These are phyloP conservation scores for Scutellaria galericulata DNA, from an alignment of 257 asterid species.

Conservation along the genomic window DNA sequence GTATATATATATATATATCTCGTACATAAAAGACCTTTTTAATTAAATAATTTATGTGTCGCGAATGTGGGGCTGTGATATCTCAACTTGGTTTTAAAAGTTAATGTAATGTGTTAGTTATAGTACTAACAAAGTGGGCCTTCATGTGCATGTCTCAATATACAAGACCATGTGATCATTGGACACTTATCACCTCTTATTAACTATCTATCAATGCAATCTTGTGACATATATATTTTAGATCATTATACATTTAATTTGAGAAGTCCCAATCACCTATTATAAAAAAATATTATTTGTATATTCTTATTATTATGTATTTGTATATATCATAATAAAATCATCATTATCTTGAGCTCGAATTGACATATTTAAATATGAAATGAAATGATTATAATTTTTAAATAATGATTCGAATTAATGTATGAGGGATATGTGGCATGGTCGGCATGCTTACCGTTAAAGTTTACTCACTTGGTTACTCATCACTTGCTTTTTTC, in stretches of 20 bases:
- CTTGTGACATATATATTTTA: slow-evolving; percentile 23
- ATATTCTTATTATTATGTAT: not conserved
- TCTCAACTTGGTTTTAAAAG: slow-evolving; percentile 48
- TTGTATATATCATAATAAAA: too few species aligned
- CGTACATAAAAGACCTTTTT: slow-evolving; percentile 17
- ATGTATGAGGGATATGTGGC: too few species aligned
- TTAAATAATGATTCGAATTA: too few species aligned
- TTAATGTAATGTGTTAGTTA: slow-evolving; percentile 45
- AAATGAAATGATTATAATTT: too few species aligned
- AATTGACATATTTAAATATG: too few species aligned
- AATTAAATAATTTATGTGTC: slow-evolving; percentile 18
- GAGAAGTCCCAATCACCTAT: not conserved
- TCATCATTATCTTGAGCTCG: too few species aligned
- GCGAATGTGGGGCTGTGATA: slow-evolving; percentile 37
- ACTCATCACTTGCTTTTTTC: too few species aligned
- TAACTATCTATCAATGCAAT: slow-evolving; percentile 42
- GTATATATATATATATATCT: not conserved
- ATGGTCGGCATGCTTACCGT: too few species aligned
- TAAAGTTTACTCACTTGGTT: too few species aligned
- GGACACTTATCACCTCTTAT: slow-evolving; percentile 42
- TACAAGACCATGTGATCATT: slow-evolving; percentile 70
- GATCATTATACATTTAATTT: slow-evolving; percentile 5
- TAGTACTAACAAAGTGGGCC: slow-evolving; percentile 67
- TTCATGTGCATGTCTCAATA: slow-evolving; percentile 60
- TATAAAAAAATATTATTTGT: too few species aligned